These are phyloP conservation scores for Termitomyces eurrhizus DNA, from an alignment of 768 basidiomycete species.

Conservation along the genomic window DNA sequence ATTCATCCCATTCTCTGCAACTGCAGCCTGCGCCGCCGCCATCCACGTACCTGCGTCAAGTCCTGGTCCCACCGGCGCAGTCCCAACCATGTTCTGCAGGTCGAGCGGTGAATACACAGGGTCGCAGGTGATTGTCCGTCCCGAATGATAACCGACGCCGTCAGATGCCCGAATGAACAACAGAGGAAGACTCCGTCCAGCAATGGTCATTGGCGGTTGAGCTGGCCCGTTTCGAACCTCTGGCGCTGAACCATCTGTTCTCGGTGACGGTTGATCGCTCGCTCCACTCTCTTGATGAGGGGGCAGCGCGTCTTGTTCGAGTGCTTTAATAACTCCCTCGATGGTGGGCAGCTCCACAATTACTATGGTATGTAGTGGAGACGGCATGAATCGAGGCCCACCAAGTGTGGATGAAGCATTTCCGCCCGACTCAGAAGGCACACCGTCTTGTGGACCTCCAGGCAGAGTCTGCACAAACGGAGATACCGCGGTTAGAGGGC, in stretches of 20 bases:
- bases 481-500: constrained; percentile 60
- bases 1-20: constrained; percentile 58
- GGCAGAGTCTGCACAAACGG: constrained; percentile 50
- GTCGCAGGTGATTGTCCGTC: constrained; percentile 78
- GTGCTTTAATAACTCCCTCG: constrained; percentile 69
- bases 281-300: constrained; percentile 34
- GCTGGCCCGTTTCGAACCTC: constrained; percentile 21
- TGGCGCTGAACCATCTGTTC: constrained; percentile 23
- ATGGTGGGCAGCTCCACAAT: constrained; percentile 83
- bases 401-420: constrained; percentile 26
- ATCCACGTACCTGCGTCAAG: constrained; percentile 65
- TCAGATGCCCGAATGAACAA: constrained; percentile 79
- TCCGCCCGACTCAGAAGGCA: constrained; percentile 26
- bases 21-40: constrained; percentile 68
- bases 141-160: constrained; percentile 88
- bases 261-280: constrained; percentile 30
- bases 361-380: constrained; percentile 72
- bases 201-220: constrained; percentile 46
- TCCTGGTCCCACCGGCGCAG: constrained; percentile 41
- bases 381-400: constrained; percentile 47
- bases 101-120: constrained; percentile 73
- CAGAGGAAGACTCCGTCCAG: constrained; percentile 70
- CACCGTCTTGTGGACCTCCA: constrained; percentile 32
- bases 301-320: constrained; percentile 66
- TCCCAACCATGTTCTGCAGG: constrained; percentile 46